Conservation (phyloP, 2,329 filamentous ascomycete genomes). For the Xenosphaeropsis pyriputrescens region DNA sequence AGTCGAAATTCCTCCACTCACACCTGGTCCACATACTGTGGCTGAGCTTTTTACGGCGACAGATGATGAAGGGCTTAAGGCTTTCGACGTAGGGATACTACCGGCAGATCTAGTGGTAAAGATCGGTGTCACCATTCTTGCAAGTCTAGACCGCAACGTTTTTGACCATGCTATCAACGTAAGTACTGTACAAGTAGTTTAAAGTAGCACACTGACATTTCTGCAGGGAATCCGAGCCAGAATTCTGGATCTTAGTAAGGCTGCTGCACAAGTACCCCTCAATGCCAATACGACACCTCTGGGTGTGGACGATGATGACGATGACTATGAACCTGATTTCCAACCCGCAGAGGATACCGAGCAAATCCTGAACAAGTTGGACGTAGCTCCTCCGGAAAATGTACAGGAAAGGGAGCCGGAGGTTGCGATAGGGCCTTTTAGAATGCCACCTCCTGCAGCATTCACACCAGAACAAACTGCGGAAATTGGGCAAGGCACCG, state of each 20-base stretch:
- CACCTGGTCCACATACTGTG: constrained; percentile 61
- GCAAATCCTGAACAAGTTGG: constrained; percentile 64
- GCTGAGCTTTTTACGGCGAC: constrained; percentile 82
- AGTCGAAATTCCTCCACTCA: constrained; percentile 52
- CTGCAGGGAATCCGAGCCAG: constrained; percentile 32
- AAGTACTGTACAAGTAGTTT: constrained; percentile 18
- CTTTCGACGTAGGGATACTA: constrained; percentile 72
- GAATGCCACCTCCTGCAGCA: constrained; percentile 60
- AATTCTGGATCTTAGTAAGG: constrained; percentile 21
- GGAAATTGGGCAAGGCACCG: constrained; percentile 60
- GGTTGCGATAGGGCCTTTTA: constrained; percentile 55
- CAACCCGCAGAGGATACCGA: constrained; percentile 58
- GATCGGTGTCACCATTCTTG: constrained; percentile 68
- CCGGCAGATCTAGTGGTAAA: constrained; percentile 62
- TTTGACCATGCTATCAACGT: constrained; percentile 62
- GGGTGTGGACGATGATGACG: constrained; percentile 65
- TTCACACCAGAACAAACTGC: constrained; percentile 57
- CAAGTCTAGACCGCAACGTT: constrained; percentile 51
- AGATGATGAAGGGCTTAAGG: constrained; percentile 54
- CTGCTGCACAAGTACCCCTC: constrained; percentile 17
- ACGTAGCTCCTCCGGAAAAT: constrained; percentile 48
- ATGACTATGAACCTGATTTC: constrained; percentile 87
- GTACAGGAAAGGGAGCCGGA: constrained; percentile 28
- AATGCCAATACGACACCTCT: constrained; percentile 45
- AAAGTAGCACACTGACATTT: constrained; percentile 5